These are phyloP conservation scores for Microascus cirrosus DNA, from an alignment of 2,329 filamentous ascomycete species.

Conservation along the genomic window DNA sequence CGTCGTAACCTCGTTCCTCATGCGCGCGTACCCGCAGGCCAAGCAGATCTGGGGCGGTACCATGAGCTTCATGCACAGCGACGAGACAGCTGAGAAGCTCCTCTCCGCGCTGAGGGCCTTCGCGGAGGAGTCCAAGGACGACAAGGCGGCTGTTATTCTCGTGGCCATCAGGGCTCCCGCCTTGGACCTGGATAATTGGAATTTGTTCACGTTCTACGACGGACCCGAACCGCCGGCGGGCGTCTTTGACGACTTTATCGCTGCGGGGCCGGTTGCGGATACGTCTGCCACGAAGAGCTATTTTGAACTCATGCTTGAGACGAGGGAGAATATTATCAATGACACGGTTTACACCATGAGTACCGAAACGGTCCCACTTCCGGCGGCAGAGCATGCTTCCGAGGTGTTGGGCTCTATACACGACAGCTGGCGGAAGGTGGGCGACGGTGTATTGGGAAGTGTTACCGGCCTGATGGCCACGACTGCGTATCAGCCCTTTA, in stretches of 20 bases:
- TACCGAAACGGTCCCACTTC: constrained; percentile 22
- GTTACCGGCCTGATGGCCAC: constrained; percentile 2
- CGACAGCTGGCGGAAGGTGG: constrained; percentile 19
- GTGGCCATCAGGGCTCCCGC: constrained; percentile 29
- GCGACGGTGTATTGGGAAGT: constrained; percentile 7
- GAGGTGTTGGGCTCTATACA: constrained; percentile 18
- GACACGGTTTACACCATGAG: constrained; percentile 24
- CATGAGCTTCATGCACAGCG: constrained; percentile 21
- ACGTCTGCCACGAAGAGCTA: constrained; percentile 12
- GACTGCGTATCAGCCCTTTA: constrained; percentile 26
- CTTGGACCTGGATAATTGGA: constrained; percentile 36
- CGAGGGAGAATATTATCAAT: constrained; percentile 17
- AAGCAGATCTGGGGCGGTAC: constrained; percentile 30
- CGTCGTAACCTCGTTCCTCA: constrained; percentile 32
- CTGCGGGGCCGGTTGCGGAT: constrained; percentile 17
- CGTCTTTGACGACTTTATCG: constrained; percentile 23
- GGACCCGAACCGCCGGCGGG: constrained; percentile 35
- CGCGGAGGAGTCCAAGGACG: constrained; percentile 44
- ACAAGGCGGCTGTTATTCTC: constrained; percentile 48
- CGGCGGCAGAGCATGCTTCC: constrained; percentile 14
- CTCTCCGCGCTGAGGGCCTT: constrained; percentile 33
- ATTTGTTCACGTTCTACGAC: constrained; percentile 54
- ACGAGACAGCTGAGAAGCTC: constrained; percentile 20
- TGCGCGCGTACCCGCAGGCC: constrained; percentile 28
- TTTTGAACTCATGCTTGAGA: constrained; percentile 3